Conservation (phyloP, 1,284 basidiomycete species). For the Cerrena zonata region DNA sequence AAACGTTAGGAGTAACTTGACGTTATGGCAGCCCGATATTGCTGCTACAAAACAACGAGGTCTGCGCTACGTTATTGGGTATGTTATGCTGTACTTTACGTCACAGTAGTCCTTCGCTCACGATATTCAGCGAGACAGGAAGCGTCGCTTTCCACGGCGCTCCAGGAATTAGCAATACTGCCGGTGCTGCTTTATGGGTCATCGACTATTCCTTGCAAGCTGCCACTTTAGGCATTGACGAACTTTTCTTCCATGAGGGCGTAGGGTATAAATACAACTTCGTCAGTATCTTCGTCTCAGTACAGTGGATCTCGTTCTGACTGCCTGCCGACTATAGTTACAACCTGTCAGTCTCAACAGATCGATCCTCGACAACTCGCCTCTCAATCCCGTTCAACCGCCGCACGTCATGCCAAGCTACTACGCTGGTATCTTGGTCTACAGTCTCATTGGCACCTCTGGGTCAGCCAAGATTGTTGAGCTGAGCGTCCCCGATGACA, state of each 20-base stretch:
- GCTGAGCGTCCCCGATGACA: constrained; percentile 42
- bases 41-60: constrained; percentile 38
- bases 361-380: constrained; percentile 45
- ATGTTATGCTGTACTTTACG: constrained; percentile 14
- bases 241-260: constrained; percentile 38
- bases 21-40: constrained; percentile 46
- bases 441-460: constrained; percentile 37
- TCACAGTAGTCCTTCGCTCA: neutral
- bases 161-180: constrained; percentile 63
- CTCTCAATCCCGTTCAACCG: constrained; percentile 38
- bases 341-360: constrained; percentile 49
- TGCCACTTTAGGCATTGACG: constrained; percentile 31
- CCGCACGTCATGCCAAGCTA: constrained; percentile 58
- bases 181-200: constrained; percentile 64
- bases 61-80: constrained; percentile 57
- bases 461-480: constrained; percentile 44
- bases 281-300: constrained; percentile 19
- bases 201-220: constrained; percentile 58
- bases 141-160: constrained; percentile 46
- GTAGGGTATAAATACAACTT: constrained; percentile 43
- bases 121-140: constrained; percentile 24
- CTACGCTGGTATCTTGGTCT: constrained; percentile 51
- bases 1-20: constrained; percentile 52
- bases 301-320: neutral
- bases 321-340: constrained; percentile 31